Percentiles rank a stretch among this genome's conserved stretches.
Conservation (phyloP, 2,329 filamentous ascomycete species). For the Botryotinia convoluta region DNA sequence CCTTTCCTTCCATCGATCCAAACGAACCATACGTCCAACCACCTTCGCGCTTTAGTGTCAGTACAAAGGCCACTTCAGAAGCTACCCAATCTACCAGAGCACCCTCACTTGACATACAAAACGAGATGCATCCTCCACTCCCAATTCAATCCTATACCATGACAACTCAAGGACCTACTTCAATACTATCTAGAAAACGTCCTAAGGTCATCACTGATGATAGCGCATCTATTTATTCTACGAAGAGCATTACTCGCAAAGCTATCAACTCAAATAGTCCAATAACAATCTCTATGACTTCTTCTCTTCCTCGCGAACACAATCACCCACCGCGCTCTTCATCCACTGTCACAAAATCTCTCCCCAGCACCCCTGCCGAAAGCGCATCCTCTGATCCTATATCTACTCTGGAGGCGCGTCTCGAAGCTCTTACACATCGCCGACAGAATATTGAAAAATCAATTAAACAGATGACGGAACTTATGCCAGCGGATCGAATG, state of each 20-base stretch:
- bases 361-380: slow-evolving; percentile 60
- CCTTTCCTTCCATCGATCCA: slow-evolving; percentile 20
- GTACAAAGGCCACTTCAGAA: slow-evolving; percentile 37
- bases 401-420: slow-evolving; percentile 61
- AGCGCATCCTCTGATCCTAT: slow-evolving; percentile 61
- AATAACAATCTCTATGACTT: slow-evolving; percentile 35
- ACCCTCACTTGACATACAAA: slow-evolving; percentile 23
- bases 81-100: slow-evolving; percentile 32
- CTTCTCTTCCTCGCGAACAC: slow-evolving; percentile 13
- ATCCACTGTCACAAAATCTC: slow-evolving; percentile 48
- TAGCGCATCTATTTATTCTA: slow-evolving; percentile 13
- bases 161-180: slow-evolving; percentile 22
- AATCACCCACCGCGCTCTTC: not conserved
- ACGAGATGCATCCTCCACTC: slow-evolving; percentile 18
- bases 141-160: slow-evolving; percentile 13
- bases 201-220: slow-evolving; percentile 26
- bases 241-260: slow-evolving; percentile 31
- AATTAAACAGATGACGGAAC: slow-evolving; percentile 73
- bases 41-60: slow-evolving; percentile 37
- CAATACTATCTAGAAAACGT: slow-evolving; percentile 36
- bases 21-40: slow-evolving; percentile 35
- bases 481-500: slow-evolving; percentile 70
- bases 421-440: slow-evolving; percentile 63
- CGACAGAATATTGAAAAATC: slow-evolving; percentile 69
- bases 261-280: slow-evolving; percentile 30